These are phyloP conservation scores for Hippophae gyantsensis DNA, from an alignment of 306 rosid species.

Conservation along the genomic window DNA sequence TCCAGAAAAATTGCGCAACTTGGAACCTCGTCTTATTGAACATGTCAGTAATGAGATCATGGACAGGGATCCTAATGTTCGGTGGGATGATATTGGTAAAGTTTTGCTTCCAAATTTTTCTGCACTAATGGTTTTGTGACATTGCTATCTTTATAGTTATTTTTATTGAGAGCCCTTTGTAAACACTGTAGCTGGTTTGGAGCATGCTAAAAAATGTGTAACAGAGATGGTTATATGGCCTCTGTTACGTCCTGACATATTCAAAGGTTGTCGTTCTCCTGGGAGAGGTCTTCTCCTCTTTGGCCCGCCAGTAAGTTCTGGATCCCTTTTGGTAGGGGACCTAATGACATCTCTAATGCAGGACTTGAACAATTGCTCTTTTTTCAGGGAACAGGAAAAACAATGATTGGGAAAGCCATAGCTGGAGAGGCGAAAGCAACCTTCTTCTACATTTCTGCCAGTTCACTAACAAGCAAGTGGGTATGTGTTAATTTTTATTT, in stretches of 20 bases:
- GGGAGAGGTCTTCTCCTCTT: slow-evolving; percentile 93
- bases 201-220: slow-evolving; percentile 79
- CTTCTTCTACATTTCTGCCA: slow-evolving; percentile 92
- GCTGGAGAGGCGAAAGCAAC: slow-evolving; percentile 99
- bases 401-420: slow-evolving; percentile 98
- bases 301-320: slow-evolving; percentile 86
- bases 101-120: slow-evolving; percentile 14
- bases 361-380: slow-evolving; percentile 17
- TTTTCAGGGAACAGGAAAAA: slow-evolving; percentile 91
- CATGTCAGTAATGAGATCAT: slow-evolving; percentile 94
- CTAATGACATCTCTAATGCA: slow-evolving; percentile 14
- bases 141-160: slow-evolving; percentile 11
- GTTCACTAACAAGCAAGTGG: slow-evolving; percentile 96
- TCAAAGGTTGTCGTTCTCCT: slow-evolving; percentile 88
- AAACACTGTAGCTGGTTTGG: slow-evolving; percentile 64
- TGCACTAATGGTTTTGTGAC: slow-evolving; percentile 9
- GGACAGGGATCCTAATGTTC: slow-evolving; percentile 92
- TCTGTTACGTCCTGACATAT: slow-evolving; percentile 76
- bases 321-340: slow-evolving; percentile 16
- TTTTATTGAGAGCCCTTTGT: slow-evolving; percentile 18
- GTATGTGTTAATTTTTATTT: slow-evolving; percentile 38
- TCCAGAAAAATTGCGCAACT: slow-evolving; percentile 93
- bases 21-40: slow-evolving; percentile 95
- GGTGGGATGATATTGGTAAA: slow-evolving; percentile 46
- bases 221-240: slow-evolving; percentile 93